Evolutionary conservation across 176 grass and related monocot species (phyloP).

Genomic region (Ensete glaucum): DNA sequence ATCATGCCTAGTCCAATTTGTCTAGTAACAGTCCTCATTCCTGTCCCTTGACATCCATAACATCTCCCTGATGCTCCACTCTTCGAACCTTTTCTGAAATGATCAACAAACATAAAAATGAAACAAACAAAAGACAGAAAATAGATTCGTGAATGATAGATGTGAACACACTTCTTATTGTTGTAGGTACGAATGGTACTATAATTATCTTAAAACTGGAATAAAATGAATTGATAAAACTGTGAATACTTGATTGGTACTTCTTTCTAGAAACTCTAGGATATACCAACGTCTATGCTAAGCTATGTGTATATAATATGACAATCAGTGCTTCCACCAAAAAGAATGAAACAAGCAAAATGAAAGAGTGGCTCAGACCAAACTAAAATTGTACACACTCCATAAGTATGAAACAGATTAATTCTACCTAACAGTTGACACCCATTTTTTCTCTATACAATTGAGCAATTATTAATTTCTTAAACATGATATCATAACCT

Average conservation of each 20-base stretch:
- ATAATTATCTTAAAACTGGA: not conserved
- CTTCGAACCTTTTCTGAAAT: constrained; percentile 80
- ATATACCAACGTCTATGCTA: not conserved
- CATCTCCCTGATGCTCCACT: constrained; percentile 70
- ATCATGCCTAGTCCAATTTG: constrained; percentile 95
- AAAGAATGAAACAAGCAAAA: not conserved
- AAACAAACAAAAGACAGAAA: not conserved
- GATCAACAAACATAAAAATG: not conserved
- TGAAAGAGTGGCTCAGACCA: not conserved
- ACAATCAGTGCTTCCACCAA: not conserved
- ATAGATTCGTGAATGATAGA: not conserved
- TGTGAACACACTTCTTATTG: not conserved
- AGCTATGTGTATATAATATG: not conserved
- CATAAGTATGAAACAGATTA: not conserved
- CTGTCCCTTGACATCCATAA: constrained; percentile 57
- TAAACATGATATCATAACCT: too few species aligned
- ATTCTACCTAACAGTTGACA: not conserved
- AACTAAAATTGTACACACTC: not conserved
- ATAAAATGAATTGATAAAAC: not conserved
- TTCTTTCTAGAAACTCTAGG: not conserved
- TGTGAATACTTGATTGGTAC: not conserved
- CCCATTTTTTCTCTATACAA: too few species aligned
- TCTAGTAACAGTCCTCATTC: constrained; percentile 75
- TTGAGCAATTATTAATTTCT: too few species aligned
- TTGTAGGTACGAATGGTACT: not conserved